These are phyloP conservation scores for Ramaria sp. DNA, from an alignment of 768 basidiomycete genomes.

Conservation along the genomic window DNA sequence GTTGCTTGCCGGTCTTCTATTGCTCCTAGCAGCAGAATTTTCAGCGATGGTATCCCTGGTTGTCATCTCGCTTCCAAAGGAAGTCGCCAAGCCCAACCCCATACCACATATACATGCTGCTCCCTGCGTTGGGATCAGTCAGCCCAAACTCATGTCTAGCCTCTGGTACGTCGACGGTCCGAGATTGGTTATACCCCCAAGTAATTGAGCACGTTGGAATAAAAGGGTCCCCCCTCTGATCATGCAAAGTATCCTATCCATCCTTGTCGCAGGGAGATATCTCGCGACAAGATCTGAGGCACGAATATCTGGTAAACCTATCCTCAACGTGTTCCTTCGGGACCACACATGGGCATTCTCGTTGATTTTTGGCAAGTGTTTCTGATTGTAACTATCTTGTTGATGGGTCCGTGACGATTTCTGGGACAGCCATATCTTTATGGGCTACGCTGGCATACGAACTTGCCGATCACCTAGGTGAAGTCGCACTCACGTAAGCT, in stretches of 20 bases:
- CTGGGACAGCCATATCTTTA: not conserved
- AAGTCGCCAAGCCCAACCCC: not conserved
- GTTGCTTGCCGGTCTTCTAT: not conserved
- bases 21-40: not conserved
- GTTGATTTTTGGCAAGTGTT: conserved; percentile 2
- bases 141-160: not conserved
- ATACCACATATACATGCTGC: conserved; percentile 2
- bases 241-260: conserved; percentile 1
- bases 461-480: conserved; percentile 1
- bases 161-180: not conserved
- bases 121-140: conserved; percentile 2
- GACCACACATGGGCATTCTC: conserved; percentile 7
- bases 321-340: not conserved
- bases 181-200: not conserved
- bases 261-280: not conserved
- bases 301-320: not conserved
- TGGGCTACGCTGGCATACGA: not conserved
- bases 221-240: conserved; percentile 4
- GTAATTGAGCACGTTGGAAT: not conserved
- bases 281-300: not conserved
- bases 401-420: not conserved
- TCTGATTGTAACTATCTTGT: not conserved
- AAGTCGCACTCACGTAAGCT: conserved; percentile 2
- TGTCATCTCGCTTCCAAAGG: conserved; percentile 1
- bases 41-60: not conserved